Conservation (phyloP, 805 yeast genomes). For the Pichia exigua region DNA sequence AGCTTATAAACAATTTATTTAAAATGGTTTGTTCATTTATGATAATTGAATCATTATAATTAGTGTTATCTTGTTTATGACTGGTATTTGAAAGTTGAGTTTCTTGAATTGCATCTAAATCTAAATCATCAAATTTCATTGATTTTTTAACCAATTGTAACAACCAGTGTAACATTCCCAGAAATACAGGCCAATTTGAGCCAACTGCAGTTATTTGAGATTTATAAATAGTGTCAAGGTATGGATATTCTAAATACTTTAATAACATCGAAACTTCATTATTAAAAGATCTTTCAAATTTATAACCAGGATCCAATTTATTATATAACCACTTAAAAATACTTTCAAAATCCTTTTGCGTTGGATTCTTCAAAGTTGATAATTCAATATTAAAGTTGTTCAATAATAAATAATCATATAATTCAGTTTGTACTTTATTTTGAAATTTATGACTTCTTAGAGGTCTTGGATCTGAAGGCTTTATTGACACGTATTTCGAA, state of each 20-base stretch:
- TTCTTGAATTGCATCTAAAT: conserved; percentile 22
- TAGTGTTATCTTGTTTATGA: conserved; percentile 7
- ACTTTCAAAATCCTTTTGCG: conserved; percentile 75
- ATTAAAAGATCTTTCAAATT: conserved; percentile 61
- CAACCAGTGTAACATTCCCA: conserved; percentile 82
- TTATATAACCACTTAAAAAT: conserved; percentile 76
- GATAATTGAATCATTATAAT: conserved; percentile 21
- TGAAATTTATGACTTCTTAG: conserved; percentile 67
- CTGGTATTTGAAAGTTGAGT: conserved; percentile 19
- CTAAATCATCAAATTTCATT: conserved; percentile 31
- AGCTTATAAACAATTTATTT: conserved; percentile 33
- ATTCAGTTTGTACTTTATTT: conserved; percentile 53
- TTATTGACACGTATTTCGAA: background rate
- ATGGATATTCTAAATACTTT: conserved; percentile 67
- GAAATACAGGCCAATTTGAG: conserved; percentile 73
- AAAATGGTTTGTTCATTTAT: conserved; percentile 21
- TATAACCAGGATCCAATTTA: conserved; percentile 71
- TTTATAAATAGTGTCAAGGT: conserved; percentile 68
- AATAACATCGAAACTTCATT: conserved; percentile 65
- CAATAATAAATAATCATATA: conserved; percentile 52
- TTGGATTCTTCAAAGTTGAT: conserved; percentile 66
- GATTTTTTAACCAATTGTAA: conserved; percentile 43
- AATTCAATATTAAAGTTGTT: conserved; percentile 69
- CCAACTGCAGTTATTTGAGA: conserved; percentile 89
- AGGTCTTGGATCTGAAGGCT: conserved; percentile 61